These are phyloP conservation scores for Aureobasidium sp. DNA, from an alignment of 2,329 filamentous ascomycete genomes.

Conservation along the genomic window DNA sequence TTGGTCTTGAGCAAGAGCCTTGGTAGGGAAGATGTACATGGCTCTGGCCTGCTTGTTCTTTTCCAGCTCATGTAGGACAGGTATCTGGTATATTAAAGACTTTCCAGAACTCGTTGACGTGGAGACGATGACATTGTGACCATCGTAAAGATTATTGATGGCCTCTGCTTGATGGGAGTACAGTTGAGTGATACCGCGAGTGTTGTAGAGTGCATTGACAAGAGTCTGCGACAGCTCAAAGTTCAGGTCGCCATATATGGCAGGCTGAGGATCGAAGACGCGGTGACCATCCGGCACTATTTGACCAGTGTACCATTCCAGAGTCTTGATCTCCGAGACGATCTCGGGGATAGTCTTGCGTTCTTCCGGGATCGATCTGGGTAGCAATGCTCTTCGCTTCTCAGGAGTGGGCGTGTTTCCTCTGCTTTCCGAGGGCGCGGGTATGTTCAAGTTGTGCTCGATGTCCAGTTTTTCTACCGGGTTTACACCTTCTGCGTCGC, in stretches of 20 bases:
- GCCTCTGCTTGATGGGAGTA: conserved; percentile 92
- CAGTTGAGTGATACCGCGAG: conserved; percentile 72
- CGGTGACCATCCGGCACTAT: conserved; percentile 90
- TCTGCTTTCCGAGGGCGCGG: conserved; percentile 44
- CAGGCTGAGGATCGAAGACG: conserved; percentile 76
- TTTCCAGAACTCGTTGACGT: conserved; percentile 97
- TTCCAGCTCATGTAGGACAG: conserved; percentile 80
- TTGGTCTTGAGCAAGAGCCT: conserved; percentile 92
- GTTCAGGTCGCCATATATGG: conserved; percentile 72
- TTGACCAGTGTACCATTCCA: conserved; percentile 83
- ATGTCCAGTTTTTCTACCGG: conserved; percentile 56
- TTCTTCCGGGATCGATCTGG: conserved; percentile 67
- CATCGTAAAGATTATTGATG: conserved; percentile 76
- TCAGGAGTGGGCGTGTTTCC: conserved; percentile 34
- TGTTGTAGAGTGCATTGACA: conserved; percentile 94
- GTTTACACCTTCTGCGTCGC: conserved; percentile 55
- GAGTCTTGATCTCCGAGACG: conserved; percentile 68
- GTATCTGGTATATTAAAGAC: conserved; percentile 94
- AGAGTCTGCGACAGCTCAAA: conserved; percentile 83
- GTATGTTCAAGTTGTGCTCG: conserved; percentile 53
- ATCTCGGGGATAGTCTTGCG: conserved; percentile 77
- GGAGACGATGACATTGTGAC: conserved; percentile 80
- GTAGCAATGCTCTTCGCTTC: conserved; percentile 39
- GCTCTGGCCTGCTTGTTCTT: conserved; percentile 66
- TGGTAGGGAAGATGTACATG: conserved; percentile 98